phyloP scores from a whole-genome alignment of 352 stramenopile genomes.

The Elongisporangium undulatum region DNA sequence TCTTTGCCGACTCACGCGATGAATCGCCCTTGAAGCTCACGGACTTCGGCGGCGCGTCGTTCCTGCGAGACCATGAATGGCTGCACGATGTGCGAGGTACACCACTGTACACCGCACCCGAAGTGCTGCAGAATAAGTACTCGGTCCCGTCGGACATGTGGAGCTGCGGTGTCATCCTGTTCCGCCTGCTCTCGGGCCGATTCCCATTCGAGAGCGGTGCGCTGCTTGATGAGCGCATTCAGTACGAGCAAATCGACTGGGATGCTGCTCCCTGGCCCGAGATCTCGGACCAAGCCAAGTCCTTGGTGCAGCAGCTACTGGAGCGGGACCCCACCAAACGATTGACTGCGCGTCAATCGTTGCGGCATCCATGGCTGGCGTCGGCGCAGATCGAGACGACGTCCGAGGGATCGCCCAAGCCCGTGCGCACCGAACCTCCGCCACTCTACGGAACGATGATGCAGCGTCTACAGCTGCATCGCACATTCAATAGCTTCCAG shows the following conservation, averaged over 20 bases:
- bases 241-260: conserved; percentile 52
- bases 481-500: conserved; percentile 66
- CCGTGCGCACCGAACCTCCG: conserved; percentile 11
- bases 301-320: conserved; percentile 43
- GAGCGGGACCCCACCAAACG: conserved; percentile 35
- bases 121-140: conserved; percentile 60
- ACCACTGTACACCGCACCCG: conserved; percentile 68
- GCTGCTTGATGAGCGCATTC: conserved; percentile 63
- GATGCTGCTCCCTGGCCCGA: conserved; percentile 36
- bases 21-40: conserved; percentile 72
- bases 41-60: conserved; percentile 70
- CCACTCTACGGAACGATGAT: conserved; percentile 61
- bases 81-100: conserved; percentile 56
- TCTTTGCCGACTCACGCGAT: conserved; percentile 57
- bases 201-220: conserved; percentile 62
- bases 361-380: conserved; percentile 68
- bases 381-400: conserved; percentile 6
- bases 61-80: conserved; percentile 31
- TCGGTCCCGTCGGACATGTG: conserved; percentile 71
- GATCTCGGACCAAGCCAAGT: conserved; percentile 54
- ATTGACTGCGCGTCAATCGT: conserved; percentile 50
- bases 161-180: conserved; percentile 78
- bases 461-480: conserved; percentile 71
- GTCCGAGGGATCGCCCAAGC: not conserved
- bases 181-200: conserved; percentile 50